Evolutionary conservation across 257 asterid genomes (phyloP), one percentile per base, ranked within the genome.

Genomic region (Verbascum thapsus): DNA sequence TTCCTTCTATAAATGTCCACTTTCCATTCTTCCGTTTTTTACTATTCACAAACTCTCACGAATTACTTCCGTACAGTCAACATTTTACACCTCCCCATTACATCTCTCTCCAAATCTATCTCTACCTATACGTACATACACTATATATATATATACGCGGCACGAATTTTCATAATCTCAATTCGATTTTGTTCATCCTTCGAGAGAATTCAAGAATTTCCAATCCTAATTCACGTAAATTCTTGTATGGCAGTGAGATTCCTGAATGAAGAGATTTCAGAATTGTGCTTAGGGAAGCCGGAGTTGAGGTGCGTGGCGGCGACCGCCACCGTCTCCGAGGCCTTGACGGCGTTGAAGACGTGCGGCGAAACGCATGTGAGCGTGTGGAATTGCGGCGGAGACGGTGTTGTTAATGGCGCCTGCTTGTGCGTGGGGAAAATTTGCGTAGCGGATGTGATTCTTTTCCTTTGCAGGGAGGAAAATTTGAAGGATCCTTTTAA

Each of bases 251-350:
- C 95, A 85, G 75, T 79, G 54, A 77, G 81, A 70, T 75, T 86
- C 72, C 58, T 90, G 79, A 74, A 71, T 69, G 80, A 72, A 64
- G 95, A 83, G 40, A 72, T 85, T 10, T 85, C 95, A 15, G 97
- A 87, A 44, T 78, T 90, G 72, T 87, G 96, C 76, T 67, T 90
- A 39, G 97, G 96, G 43, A 90, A 87, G 73, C 97, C 97, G 70
- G 80, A 80, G 40, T 68, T 90, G 38, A 80, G 63, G 76, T 76
- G 84, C 74, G 68, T 90, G 12, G 44, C 84, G 9, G 74, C 75
- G 3, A 55, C 30, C 68, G 60, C 84, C 51, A 69, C 91, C 32
- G 37, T 89, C 22, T 61, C 79, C 12, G 85, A 82, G 51, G 88
- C 88, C 50, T 61, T 85, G 59, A 15, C 82, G 53, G 77, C 69